These are phyloP conservation scores for Guyanaporus albipodus DNA, from an alignment of 768 basidiomycete species.

Conservation along the genomic window DNA sequence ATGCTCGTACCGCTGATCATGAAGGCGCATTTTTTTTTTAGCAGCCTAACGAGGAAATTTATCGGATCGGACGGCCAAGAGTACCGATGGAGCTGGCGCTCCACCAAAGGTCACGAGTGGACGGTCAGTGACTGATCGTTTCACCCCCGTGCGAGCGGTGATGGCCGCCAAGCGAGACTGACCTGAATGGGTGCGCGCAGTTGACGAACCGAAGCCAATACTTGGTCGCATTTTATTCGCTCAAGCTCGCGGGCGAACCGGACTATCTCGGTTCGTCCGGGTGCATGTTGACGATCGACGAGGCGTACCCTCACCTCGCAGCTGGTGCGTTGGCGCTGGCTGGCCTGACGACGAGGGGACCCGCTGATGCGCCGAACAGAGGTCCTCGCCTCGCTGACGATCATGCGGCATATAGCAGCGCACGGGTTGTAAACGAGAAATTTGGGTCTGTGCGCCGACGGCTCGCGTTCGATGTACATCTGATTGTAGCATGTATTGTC, in stretches of 20 bases:
- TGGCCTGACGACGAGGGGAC: constrained; percentile 6
- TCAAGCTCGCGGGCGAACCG: constrained; percentile 53
- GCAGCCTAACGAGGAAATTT: constrained; percentile 49
- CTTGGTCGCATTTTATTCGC: constrained; percentile 57
- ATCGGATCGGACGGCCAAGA: constrained; percentile 54
- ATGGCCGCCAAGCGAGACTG: background rate
- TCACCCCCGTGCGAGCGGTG: background rate
- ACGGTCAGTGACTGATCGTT: constrained; percentile 44
- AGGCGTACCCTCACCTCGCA: constrained; percentile 52
- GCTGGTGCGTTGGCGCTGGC: constrained; percentile 41
- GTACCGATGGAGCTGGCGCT: constrained; percentile 56
- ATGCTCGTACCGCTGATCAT: constrained; percentile 3
- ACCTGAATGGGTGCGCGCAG: constrained; percentile 29
- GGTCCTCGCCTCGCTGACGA: constrained; percentile 54
- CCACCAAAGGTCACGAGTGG: constrained; percentile 56
- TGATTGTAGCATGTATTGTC: constrained; percentile 7
- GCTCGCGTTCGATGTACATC: background rate
- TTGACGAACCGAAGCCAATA: constrained; percentile 51
- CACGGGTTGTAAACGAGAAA: constrained; percentile 36
- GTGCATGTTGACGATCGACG: constrained; percentile 60
- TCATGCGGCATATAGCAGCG: constrained; percentile 59
- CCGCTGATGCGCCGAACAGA: constrained; percentile 37
- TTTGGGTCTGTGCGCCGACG: background rate
- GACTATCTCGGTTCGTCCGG: constrained; percentile 53
- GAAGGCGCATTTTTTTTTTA: constrained; percentile 23